These are phyloP conservation scores for Hyaloscypha variabilis DNA, from an alignment of 495 filamentous ascomycete species.

Conservation along the genomic window DNA sequence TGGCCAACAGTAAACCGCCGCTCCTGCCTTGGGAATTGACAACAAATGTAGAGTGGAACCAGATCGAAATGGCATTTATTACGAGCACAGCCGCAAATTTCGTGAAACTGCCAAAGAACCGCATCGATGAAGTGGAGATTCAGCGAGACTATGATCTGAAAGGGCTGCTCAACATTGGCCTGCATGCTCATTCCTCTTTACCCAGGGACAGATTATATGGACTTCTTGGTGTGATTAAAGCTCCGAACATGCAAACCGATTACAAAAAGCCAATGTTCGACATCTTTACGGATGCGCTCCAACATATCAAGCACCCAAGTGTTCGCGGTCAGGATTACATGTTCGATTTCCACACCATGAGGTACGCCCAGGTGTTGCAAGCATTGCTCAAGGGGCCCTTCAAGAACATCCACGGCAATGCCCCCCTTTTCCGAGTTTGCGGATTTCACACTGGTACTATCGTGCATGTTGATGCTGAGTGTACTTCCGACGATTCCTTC, in stretches of 20 bases:
- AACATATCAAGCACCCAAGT: not conserved
- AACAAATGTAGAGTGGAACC: not conserved
- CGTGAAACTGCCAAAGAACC: not conserved
- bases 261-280: slow-evolving; percentile 1
- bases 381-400: not conserved
- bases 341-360: not conserved
- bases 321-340: not conserved
- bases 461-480: not conserved
- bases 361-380: not conserved
- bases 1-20: not conserved
- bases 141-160: not conserved
- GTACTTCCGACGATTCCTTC: not conserved
- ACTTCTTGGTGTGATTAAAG: not conserved
- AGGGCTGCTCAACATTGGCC: not conserved
- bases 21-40: not conserved
- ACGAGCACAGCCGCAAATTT: not conserved
- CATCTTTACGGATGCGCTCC: not conserved
- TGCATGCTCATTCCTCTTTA: not conserved
- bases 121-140: not conserved
- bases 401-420: not conserved
- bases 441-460: not conserved
- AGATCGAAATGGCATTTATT: not conserved
- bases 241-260: not conserved
- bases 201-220: not conserved
- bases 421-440: not conserved